Base-by-base conservation (phyloP, 140 eudicot genomes). In the Eryngium alpinum region DNA sequence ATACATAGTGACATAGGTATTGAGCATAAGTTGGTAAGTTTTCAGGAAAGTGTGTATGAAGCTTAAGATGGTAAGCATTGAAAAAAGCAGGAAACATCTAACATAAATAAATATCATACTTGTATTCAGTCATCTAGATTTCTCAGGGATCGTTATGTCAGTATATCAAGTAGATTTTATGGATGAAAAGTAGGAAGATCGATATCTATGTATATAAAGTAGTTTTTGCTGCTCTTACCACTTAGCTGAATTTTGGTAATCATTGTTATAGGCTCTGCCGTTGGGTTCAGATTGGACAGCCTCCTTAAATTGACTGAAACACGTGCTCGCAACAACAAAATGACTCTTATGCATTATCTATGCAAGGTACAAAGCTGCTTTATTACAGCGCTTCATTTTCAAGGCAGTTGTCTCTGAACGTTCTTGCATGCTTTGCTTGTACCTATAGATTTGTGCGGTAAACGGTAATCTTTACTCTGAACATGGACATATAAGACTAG, bases 301-400 rank as follows among this genome's bases (percentile, higher is more conserved):
- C 91, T 90, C 34, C 89, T 90, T 27, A 90, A 90, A 79, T 91
- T 90, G 79, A 90, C 91, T 22, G 94, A 90, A 83, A 90, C 91
- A 1, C 91, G 94, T 83, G 91, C 92, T 11, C 85, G 91, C 81
- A 88, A 88, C 82, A 83, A 76, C 78, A 86, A 78, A 84, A 88
- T 90, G 94, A 90, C 94, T 59, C 89, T 90, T 79, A 90, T 90
- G 94, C 90, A 90, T 83, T 90, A 90, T 86, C 90, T 90, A 84
- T 90, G 92, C 85, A 90, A 90, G 94, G 94, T 90, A 83, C 3
- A 22, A 11, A 65, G 14, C 11, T 16, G 22, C 25, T 77, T 29
- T 76, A 29, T 13, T 50, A 56, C 43, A 50, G 72, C 28, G 27
- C 72, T 12, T 16, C 29, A 62, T 27, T 65, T 65, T 65, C 72